Evolutionary conservation across 352 stramenopile genomes (phyloP).

Genomic region (Phytopythium helicoides): DNA sequence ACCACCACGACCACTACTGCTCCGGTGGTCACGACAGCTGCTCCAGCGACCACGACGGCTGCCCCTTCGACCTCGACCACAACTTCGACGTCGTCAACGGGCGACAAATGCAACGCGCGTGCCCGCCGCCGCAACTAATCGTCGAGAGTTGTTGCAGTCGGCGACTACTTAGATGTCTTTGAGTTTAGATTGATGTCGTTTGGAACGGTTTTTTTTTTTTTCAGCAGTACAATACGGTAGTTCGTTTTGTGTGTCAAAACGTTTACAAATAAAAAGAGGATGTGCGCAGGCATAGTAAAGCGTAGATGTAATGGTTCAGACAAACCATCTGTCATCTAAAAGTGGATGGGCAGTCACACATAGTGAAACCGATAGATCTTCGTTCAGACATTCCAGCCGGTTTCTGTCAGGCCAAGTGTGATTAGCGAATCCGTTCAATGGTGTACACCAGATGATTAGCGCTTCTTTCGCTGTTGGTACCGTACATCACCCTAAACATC

Average conservation of each 20-base stretch:
- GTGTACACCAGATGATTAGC: too few species aligned
- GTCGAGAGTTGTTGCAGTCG: slow-evolving; percentile 1
- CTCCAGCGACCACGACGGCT: slow-evolving; percentile 3
- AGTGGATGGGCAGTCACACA: not conserved
- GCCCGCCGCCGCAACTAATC: slow-evolving; percentile 19
- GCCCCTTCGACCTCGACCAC: slow-evolving; percentile 13
- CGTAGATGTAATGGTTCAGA: too few species aligned
- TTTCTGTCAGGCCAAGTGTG: not conserved
- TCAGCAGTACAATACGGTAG: too few species aligned
- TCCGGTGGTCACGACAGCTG: slow-evolving; percentile 6
- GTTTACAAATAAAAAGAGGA: too few species aligned
- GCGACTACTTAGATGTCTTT: not conserved
- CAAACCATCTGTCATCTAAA: not conserved
- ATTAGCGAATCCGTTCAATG: not conserved
- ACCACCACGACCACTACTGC: slow-evolving; percentile 8
- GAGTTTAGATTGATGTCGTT: not conserved
- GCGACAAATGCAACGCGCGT: slow-evolving; percentile 18
- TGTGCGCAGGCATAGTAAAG: too few species aligned
- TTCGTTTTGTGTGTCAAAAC: too few species aligned
- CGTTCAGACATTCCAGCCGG: slow-evolving; percentile 1
- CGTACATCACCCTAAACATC: slow-evolving; percentile 1
- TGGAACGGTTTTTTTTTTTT: not conserved
- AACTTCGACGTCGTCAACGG: slow-evolving; percentile 7
- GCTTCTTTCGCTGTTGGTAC: too few species aligned
- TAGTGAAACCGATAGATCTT: too few species aligned